These are phyloP conservation scores for Arachis monticola DNA, from an alignment of 331 rosid genomes.

Conservation along the genomic window DNA sequence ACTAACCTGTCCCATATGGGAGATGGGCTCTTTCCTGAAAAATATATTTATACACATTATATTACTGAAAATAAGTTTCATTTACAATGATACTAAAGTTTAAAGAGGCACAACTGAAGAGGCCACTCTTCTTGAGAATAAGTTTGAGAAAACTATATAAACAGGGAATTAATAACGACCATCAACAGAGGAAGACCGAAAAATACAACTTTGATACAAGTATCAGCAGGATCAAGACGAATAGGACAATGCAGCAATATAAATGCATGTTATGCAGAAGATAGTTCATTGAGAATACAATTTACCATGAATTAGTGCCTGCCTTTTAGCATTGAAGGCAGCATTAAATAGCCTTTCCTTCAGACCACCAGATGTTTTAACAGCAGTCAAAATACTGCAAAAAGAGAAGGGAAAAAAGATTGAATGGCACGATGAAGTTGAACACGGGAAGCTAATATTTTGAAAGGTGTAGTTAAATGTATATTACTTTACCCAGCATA, in stretches of 20 bases:
- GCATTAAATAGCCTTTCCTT: slow-evolving; percentile 86
- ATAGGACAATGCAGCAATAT: slow-evolving; percentile 11
- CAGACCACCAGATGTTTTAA: slow-evolving; percentile 88
- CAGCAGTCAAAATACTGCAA: slow-evolving; percentile 81
- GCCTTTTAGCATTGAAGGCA: slow-evolving; percentile 93
- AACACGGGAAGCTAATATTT: slow-evolving; percentile 29
- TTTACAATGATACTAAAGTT: no score
- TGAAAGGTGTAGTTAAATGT: slow-evolving; percentile 14
- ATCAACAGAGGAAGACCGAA: not conserved
- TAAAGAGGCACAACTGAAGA: not conserved
- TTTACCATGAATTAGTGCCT: slow-evolving; percentile 85
- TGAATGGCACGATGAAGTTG: slow-evolving; percentile 37
- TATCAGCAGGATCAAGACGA: slow-evolving; percentile 27
- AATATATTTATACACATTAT: not conserved
- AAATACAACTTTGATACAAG: slow-evolving; percentile 19
- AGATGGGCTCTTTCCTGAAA: slow-evolving; percentile 84
- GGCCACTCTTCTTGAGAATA: slow-evolving; percentile 23
- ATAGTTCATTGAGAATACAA: slow-evolving; percentile 12
- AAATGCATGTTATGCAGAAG: slow-evolving; percentile 17
- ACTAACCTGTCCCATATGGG: slow-evolving; percentile 97
- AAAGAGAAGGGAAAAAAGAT: slow-evolving; percentile 28
- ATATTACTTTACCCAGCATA: slow-evolving; percentile 77
- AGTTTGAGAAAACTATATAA: slow-evolving; percentile 19
- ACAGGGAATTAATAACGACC: slow-evolving; percentile 17
- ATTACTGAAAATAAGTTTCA: no score